Evolutionary conservation across 1,284 basidiomycete genomes (phyloP), one percentile per base, ranked within the genome.

Genomic region (Ceratobasidium theobromae): DNA sequence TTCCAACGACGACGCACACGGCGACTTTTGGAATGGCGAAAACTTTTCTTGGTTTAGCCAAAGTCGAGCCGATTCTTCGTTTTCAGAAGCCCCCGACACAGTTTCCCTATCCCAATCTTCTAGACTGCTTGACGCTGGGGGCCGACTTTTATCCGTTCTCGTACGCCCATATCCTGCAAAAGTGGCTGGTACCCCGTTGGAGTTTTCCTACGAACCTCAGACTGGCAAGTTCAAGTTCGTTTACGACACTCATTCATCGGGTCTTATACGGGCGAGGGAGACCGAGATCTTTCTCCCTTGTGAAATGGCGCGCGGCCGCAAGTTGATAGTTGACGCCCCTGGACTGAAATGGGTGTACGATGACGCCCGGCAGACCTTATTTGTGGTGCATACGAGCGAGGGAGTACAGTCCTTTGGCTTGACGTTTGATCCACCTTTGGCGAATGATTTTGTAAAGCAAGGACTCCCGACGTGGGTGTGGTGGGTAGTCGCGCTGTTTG

Each of bases 1-100:
- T 0, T 80, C 83, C 60, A 98, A 98, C 76, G 82, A 84, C 41
- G 92, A 96, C 72, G 74, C 77, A 21, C 74, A 78, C 23, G 97
- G 96, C 12, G 95, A 98, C 75, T 81, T 87, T 69, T 98, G 96
- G 96, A 98, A 97, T 74, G 91, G 89, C 49, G 95, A 98, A 76
- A 95, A 94, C 77, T 96, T 97, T 75, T 93, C 92, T 2, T 96
- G 92, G 88, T 96, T 92, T 80, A 90, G 89, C 69, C 78, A 81
- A 46, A 77, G 77, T 52, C 83, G 87, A 6, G 83, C 83, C 78
- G 0, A 81, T 80, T 0, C 74, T 83, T 48, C 76, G 86, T 25
- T 79, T 81, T 28, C 46, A 14, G 6, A 28, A 48, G 8, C 28
- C 30, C 11, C 16, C 25, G 11, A 8, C 58, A 5, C 33, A 38